Evolutionary conservation across 306 rosid genomes (phyloP), one percentile per base, ranked within the genome.

Genomic region (Alnus rubra): DNA sequence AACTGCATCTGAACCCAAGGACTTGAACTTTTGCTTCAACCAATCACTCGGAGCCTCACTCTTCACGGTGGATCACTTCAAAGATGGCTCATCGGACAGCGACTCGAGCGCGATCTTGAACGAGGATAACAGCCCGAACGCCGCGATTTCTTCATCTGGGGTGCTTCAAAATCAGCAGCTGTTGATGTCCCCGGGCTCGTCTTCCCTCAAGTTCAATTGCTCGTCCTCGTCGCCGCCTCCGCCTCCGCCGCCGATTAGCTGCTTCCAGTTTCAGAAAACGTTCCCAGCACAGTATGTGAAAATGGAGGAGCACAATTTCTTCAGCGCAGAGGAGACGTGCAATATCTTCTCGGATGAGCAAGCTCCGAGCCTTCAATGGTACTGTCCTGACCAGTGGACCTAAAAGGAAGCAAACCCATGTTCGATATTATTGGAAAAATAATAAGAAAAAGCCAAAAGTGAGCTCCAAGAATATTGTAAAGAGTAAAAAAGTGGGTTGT

Each of bases 231-330:
- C 30, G 64, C 52, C 52, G 14, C 10, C 45, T 0, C 45, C 91
- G 0, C 76, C 93, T 2, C 74, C 88, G 1, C 76, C 91, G 3
- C 77, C 96, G 5, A 76, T 86, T 70, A 87, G 79, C 35, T 90
- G 94, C 81, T 86, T 89, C 55, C 92, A 86, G 81, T 90, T 87
- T 69, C 93, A 90, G 80, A 94, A 87, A 81, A 51, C 79, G 47
- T 87, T 72, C 76, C 92, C 83, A 33, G 68, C 93, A 8, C 98
- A 83, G 85, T 92, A 75, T 19, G 96, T 90, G 84, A 95, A 90
- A 85, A 84, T 88, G 83, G 99, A 95, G 84, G 99, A 95, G 85
- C 97, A 95, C 73, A 90, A 95, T 74, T 93, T 95, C 88, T 90
- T 93, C 15, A 83, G 96, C 63, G 86, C 90, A 14, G 98, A 95